Conservation (phyloP, 306 rosid species). For the Carpinus viminea region DNA sequence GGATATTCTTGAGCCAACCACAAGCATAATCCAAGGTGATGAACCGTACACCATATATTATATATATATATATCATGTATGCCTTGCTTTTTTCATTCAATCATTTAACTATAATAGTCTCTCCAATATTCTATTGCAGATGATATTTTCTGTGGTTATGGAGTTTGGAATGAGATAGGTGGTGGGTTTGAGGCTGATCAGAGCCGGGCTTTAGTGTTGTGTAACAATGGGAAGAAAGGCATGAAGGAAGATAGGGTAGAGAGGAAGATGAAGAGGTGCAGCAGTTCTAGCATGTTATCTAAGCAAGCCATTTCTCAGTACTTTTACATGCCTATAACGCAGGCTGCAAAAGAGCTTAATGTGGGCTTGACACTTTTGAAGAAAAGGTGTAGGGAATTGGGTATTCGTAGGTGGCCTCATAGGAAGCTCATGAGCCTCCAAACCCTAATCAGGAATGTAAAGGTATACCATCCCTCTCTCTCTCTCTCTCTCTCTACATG, state of each 20-base stretch:
- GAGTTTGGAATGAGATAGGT: constrained; percentile 32
- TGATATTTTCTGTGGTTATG: constrained; percentile 22
- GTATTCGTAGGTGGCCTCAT: constrained; percentile 90
- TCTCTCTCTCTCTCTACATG: background rate
- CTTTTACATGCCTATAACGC: constrained; percentile 80
- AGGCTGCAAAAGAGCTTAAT: constrained; percentile 75
- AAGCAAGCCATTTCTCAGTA: constrained; percentile 52
- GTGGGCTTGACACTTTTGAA: constrained; percentile 78
- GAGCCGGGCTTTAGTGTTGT: background rate
- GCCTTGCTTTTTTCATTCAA: background rate
- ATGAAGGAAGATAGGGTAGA: constrained; percentile 16
- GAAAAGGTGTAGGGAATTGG: constrained; percentile 83
- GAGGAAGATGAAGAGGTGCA: constrained; percentile 1
- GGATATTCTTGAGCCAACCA: constrained; percentile 33
- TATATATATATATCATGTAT: background rate
- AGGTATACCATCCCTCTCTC: constrained; percentile 34
- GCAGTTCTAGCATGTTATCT: constrained; percentile 39
- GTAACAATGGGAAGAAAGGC: constrained; percentile 14
- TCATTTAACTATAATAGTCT: background rate
- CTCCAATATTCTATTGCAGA: constrained; percentile 33
- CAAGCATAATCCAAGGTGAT: constrained; percentile 34
- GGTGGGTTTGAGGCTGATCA: constrained; percentile 28
- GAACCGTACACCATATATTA: background rate
- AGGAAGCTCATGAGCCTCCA: constrained; percentile 82
- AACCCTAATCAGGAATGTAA: constrained; percentile 64